Conservation (phyloP, 371 early-diverging fungal species). For the Mycotypha africana region DNA sequence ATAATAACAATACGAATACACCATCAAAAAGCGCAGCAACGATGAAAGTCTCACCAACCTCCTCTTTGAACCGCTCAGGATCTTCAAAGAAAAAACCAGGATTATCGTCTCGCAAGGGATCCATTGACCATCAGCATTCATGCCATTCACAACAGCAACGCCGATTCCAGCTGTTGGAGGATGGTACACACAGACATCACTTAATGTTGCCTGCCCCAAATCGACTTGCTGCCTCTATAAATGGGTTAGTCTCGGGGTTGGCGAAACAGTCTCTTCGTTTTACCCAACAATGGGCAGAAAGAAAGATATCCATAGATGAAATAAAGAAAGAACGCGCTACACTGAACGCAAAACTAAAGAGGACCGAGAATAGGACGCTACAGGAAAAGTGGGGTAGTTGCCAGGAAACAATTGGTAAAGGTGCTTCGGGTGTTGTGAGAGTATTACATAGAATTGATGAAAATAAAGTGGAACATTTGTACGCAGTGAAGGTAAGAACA, state of each 20-base stretch:
- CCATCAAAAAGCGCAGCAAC: no score
- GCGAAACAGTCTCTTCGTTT: slow-evolving; percentile 17
- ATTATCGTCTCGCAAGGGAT: no score
- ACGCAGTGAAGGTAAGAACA: slow-evolving; percentile 49
- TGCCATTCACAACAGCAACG: no score
- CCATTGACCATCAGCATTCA: no score
- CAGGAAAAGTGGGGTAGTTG: slow-evolving; percentile 44
- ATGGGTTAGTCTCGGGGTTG: slow-evolving; percentile 28
- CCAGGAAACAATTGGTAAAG: slow-evolving; percentile 48
- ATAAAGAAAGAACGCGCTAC: slow-evolving; percentile 26
- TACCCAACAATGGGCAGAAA: slow-evolving; percentile 24
- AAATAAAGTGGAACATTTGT: slow-evolving; percentile 30
- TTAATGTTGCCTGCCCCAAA: slow-evolving; percentile 24
- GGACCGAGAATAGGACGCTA: slow-evolving; percentile 17
- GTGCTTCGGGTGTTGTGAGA: slow-evolving; percentile 47
- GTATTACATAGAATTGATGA: slow-evolving; percentile 34
- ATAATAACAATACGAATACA: no score
- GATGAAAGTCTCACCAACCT: no score
- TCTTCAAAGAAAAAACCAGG: no score
- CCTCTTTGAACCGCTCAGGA: no score
- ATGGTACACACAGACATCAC: slow-evolving; percentile 35
- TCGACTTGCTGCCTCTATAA: slow-evolving; percentile 25
- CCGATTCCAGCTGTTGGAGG: slow-evolving; percentile 26
- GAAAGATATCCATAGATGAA: slow-evolving; percentile 16
- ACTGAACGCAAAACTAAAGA: slow-evolving; percentile 15